Base-by-base conservation (phyloP, 169 alveolate species). In the Hepatocystis sp. region DNA sequence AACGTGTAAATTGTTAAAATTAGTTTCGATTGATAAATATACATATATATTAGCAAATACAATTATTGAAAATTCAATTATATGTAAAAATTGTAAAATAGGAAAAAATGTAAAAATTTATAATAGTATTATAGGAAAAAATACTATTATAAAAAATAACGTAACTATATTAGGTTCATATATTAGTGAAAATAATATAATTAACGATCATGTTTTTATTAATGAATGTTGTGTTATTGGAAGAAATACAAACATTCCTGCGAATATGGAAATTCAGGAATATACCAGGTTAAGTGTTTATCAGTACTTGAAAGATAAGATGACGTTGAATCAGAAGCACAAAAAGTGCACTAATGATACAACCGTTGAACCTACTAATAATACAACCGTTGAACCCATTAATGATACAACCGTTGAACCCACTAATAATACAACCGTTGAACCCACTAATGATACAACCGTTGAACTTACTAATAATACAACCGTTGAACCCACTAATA, bases 141-240 rank as follows among this genome's bases (percentile, higher is more conserved):
- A 76, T 25, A 42, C 66, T 44, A 27, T 56, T 5, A 23, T 76
- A 19, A 76, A 76, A 32, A 44, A 46, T 23, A 76, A 76, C 65
- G 88, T 58, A 28, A 36, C 27, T 21, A 76, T 76, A 15, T 11
- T 76, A n/a, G 46, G 76, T 49, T 76, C 88, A 19, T 76, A 25
- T 58, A 27, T 76, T 34, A 44, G 76, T 44, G 88, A 76, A 63
- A 76, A 76, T 39, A 47, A 28, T 42, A 19, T 44, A 28, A 58
- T 76, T 19, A 76, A 76, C 39, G 40, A 76, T 2, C 25, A 63
- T 30, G 88, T 32, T 15, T 39, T 28, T 63, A 58, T 76, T 56
- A 76, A 76, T 49, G 88, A 76, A 60, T 58, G 88, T 11, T 76
- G 88, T 40, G 64, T 76, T 10, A 25, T 76, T 36, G 88, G 88